Evolutionary conservation across 371 early-diverging fungal genomes (phyloP), one percentile per base, ranked within the genome.

Genomic region (Capillidium rhysosporum): DNA sequence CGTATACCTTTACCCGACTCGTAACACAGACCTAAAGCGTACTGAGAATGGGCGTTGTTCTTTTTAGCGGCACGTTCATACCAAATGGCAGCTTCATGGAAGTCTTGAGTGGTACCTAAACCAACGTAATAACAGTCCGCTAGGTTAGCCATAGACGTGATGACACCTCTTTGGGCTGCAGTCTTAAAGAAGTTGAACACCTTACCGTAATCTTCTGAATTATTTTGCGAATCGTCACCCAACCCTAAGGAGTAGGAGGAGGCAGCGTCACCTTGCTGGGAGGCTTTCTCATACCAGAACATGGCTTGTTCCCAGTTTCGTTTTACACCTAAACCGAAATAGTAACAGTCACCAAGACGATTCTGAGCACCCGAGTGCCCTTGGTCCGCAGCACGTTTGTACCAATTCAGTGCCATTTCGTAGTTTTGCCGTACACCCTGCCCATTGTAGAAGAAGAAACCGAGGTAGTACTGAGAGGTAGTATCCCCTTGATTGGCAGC

Each of bases 71-170:
- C 73, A 8, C 65, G 64, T 40, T 63, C 57, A 59, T 81, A 86
- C 78, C 77, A 82, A 49, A 70, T 64, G 51, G 81, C 66, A 24
- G 82, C 81, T 58, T 70, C 60, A 24, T 57, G 59, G 41, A 77
- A 72, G 59, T 83, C 71, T 56, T 75, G 70, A 25, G 70, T 65
- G 0, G 82, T 72, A 9, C 85, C 84, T 54, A 80, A 71, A 14
- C 85, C 87, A 61, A 86, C 82, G 14, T 79, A 81, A 52, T 79
- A 86, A 60, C 89, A 89, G 56, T 76, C 82, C 1, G 83, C 89
- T 23, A 86, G 62, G 23, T 77, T 78, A 24, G 79, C 80, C 56
- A 82, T 73, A 20, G 86, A 85, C 54, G 80, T 79, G 31, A 77
- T 74, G 62, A 83, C 82, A 14, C 85, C 60, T 16, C 49, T 34